These are phyloP conservation scores for Aspergillus affinis DNA, from an alignment of 495 filamentous ascomycete species.

Conservation along the genomic window DNA sequence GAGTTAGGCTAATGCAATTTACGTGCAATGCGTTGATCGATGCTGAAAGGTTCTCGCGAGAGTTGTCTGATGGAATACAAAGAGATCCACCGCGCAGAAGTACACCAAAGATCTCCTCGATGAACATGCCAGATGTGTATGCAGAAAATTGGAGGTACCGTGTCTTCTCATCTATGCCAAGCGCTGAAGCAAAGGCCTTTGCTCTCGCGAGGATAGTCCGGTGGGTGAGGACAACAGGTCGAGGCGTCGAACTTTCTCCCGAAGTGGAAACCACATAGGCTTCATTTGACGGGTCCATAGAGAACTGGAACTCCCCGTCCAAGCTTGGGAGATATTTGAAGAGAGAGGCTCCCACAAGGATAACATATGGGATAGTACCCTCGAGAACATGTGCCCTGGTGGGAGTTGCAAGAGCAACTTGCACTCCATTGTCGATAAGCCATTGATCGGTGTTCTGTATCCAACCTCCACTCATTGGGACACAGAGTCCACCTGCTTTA, in stretches of 20 bases:
- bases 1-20: slow-evolving; percentile 38
- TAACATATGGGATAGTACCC: slow-evolving; percentile 38
- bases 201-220: slow-evolving; percentile 46
- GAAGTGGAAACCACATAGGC: slow-evolving; percentile 60
- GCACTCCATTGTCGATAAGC: slow-evolving; percentile 37
- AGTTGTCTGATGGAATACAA: slow-evolving; percentile 39
- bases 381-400: slow-evolving; percentile 37
- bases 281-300: slow-evolving; percentile 27
- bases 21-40: slow-evolving; percentile 37
- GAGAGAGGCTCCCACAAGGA: slow-evolving; percentile 37
- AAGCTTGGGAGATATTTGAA: slow-evolving; percentile 34
- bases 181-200: slow-evolving; percentile 43
- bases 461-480: slow-evolving; percentile 33
- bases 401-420: slow-evolving; percentile 46
- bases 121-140: slow-evolving; percentile 43
- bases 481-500: slow-evolving; percentile 46
- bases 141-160: slow-evolving; percentile 59
- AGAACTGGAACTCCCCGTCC: slow-evolving; percentile 11
- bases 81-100: slow-evolving; percentile 45
- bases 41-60: slow-evolving; percentile 25
- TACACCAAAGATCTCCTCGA: slow-evolving; percentile 41
- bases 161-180: slow-evolving; percentile 46
- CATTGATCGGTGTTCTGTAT: slow-evolving; percentile 31
- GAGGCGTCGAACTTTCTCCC: slow-evolving; percentile 41
- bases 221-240: slow-evolving; percentile 40